phyloP scores from a whole-genome alignment of 1,139 yeast species.

The Yamadazyma trypodendri region DNA sequence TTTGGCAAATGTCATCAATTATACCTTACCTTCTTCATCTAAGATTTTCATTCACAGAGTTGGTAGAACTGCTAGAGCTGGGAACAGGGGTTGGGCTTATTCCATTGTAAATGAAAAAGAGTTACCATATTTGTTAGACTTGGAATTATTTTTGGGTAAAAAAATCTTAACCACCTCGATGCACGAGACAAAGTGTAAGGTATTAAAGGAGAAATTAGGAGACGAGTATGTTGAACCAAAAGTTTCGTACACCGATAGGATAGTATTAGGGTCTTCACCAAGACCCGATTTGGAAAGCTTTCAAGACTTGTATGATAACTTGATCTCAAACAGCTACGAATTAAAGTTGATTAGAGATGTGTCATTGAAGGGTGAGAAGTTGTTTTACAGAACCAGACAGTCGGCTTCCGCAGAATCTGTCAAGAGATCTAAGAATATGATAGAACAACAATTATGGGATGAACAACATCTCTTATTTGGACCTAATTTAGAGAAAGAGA shows the following conservation, averaged over 20 bases:
- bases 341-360: slow-evolving; percentile 64
- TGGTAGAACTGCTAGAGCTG: slow-evolving; percentile 99
- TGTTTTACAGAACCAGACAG: slow-evolving; percentile 81
- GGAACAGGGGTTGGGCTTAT: slow-evolving; percentile 97
- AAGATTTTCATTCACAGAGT: slow-evolving; percentile 95
- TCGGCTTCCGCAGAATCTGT: slow-evolving; percentile 85
- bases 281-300: slow-evolving; percentile 66
- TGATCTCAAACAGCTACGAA: slow-evolving; percentile 69
- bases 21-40: slow-evolving; percentile 86
- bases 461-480: slow-evolving; percentile 80
- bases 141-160: slow-evolving; percentile 86
- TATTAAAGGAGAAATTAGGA: slow-evolving; percentile 46
- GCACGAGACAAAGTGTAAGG: slow-evolving; percentile 60
- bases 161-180: slow-evolving; percentile 69
- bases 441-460: slow-evolving; percentile 80
- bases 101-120: slow-evolving; percentile 84
- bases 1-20: slow-evolving; percentile 89
- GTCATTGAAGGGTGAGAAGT: slow-evolving; percentile 81
- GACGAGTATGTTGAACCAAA: slow-evolving; percentile 48
- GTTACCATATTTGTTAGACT: slow-evolving; percentile 83
- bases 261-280: slow-evolving; percentile 84
- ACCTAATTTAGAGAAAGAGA: slow-evolving; percentile 68
- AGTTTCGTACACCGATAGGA: slow-evolving; percentile 69
- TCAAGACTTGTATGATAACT: slow-evolving; percentile 68
- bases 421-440: slow-evolving; percentile 78